Evolutionary conservation across 1,284 basidiomycete species (phyloP), one percentile per base, ranked within the genome.

Genomic region (Fomitopsis pinicola): DNA sequence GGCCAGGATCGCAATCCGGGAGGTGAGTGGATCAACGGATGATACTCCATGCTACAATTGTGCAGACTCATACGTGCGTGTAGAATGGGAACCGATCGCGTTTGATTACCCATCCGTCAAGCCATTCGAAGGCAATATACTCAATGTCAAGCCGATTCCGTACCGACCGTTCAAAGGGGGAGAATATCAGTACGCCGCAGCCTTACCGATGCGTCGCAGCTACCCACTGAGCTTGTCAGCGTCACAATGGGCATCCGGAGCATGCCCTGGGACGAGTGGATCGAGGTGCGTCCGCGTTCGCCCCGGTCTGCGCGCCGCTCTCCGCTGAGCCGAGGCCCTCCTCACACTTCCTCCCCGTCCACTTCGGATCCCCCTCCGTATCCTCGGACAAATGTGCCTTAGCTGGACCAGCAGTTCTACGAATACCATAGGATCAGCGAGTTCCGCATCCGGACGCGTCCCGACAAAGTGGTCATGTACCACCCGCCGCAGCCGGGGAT

Each of bases 201-300:
- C 35, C 46, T 35, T 38, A 5, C 26, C 14, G 30, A 48, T 22
- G 26, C 28, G 1, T 26, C 36, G 57, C 14, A 17, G 22, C 50
- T 48, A 28, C 44, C n/a, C 35, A 19, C 58, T 19, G 40, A 44
- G 60, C 40, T 40, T 42, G 52, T 8, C 52, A 89, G 88, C 67
- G 80, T 89, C 35, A 89, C 86, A 15, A 89, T 89, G 88, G 88
- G 86, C 60, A 84, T 89, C 63, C 80, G 85, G 22, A 77, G 73
- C 59, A 88, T 90, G 86, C 76, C 76, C 12, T 89, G 84, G 83
- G 77, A 79, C 19, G 83, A 87, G 58, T 89, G 88, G 87, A 82
- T 88, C 58, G 87, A 89, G 76, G 83, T 84, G 60, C 61, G 68
- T 59, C 38, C 14, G 12, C 38, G 14, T 45, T 57, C 35, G 10